phyloP scores from a whole-genome alignment of 2,329 filamentous ascomycete species.

The Fusarium brachygibbosum region DNA sequence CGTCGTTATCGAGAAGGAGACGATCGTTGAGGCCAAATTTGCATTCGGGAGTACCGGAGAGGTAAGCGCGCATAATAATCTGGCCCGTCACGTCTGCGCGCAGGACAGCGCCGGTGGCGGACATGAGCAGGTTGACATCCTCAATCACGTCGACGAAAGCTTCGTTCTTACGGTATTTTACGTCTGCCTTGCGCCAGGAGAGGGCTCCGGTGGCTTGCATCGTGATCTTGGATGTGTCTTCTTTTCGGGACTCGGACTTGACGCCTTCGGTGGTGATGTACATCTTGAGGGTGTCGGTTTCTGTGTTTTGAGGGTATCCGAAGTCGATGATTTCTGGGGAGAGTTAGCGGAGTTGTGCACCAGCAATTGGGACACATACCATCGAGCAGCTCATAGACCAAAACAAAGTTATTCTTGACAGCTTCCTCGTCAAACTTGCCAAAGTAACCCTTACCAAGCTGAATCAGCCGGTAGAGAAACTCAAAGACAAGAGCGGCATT shows the following conservation, averaged over 20 bases:
- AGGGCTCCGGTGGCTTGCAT: constrained; percentile 98
- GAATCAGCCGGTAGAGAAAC: constrained; percentile 93
- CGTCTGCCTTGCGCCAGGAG: constrained; percentile 96
- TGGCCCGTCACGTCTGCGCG: constrained; percentile 97
- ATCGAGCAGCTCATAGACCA: constrained; percentile 97
- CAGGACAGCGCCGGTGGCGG: constrained; percentile 93
- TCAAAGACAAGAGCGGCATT: constrained; percentile 98
- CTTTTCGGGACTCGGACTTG: constrained; percentile 86
- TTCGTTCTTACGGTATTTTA: constrained; percentile 99
- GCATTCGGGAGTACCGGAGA: constrained; percentile 96
- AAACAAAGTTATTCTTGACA: constrained; percentile 99
- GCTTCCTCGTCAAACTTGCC: constrained; percentile 99
- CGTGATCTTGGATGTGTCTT: constrained; percentile 97
- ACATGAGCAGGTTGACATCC: constrained; percentile 98
- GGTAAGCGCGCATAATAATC: constrained; percentile 98
- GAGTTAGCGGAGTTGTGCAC: not conserved
- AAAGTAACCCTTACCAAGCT: constrained; percentile 95
- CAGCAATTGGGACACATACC: constrained; percentile 63
- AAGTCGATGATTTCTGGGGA: constrained; percentile 95
- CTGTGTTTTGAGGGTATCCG: constrained; percentile 98
- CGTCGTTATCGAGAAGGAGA: constrained; percentile 85
- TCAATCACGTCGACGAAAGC: constrained; percentile 99
- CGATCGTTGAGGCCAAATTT: constrained; percentile 99
- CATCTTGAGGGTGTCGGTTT: constrained; percentile 99
- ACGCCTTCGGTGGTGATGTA: constrained; percentile 99